These are phyloP conservation scores for Lactarius evosmus DNA, from an alignment of 768 basidiomycete species.

Conservation along the genomic window DNA sequence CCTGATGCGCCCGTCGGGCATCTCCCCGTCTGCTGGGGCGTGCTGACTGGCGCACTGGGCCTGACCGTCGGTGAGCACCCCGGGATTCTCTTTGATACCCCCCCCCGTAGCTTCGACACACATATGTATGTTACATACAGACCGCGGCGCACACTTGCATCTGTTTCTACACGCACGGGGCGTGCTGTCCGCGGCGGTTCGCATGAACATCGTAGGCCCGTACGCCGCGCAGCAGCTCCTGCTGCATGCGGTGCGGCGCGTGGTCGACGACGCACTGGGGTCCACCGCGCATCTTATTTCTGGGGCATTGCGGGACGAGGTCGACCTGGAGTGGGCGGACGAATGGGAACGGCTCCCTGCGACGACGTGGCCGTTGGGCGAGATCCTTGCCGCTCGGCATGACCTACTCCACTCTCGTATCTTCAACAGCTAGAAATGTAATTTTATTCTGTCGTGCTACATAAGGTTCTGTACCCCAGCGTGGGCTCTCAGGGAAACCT, in stretches of 20 bases:
- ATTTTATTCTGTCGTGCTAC: neutral
- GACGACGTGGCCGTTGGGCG: slow-evolving; percentile 95
- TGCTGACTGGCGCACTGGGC: slow-evolving; percentile 73
- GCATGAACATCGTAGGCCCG: slow-evolving; percentile 89
- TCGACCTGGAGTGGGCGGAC: slow-evolving; percentile 35
- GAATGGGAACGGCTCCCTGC: slow-evolving; percentile 46
- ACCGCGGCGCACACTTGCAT: slow-evolving; percentile 79
- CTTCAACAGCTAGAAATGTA: slow-evolving; percentile 71
- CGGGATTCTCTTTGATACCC: neutral
- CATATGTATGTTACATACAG: slow-evolving; percentile 39
- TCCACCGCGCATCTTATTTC: slow-evolving; percentile 5
- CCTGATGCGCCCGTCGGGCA: slow-evolving; percentile 62
- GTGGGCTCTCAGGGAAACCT: no score
- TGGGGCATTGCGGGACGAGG: slow-evolving; percentile 27
- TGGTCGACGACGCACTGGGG: slow-evolving; percentile 57
- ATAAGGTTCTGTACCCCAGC: neutral
- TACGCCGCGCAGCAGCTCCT: slow-evolving; percentile 89
- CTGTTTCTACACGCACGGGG: slow-evolving; percentile 91
- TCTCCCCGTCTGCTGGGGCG: slow-evolving; percentile 88
- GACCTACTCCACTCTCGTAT: slow-evolving; percentile 95
- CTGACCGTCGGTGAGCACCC: slow-evolving; percentile 58
- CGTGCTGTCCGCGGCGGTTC: slow-evolving; percentile 86
- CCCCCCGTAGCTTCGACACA: neutral
- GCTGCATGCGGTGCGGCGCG: slow-evolving; percentile 61
- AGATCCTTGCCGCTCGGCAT: slow-evolving; percentile 85